phyloP scores from a whole-genome alignment of 371 early-diverging fungal species.

The Nematocida sp. region DNA sequence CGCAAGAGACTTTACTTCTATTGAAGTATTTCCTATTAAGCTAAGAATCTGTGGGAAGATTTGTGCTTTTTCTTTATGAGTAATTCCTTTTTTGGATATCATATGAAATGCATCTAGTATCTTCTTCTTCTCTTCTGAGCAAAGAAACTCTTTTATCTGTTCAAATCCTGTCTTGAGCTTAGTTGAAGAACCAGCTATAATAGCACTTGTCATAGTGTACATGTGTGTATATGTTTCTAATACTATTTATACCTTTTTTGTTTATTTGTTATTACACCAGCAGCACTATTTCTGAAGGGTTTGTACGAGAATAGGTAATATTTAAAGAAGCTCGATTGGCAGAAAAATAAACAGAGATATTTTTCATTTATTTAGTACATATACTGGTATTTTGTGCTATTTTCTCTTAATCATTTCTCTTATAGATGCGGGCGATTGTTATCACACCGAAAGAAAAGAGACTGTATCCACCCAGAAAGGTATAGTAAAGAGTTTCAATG shows the following conservation, averaged over 20 bases:
- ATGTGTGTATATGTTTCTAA: not conserved
- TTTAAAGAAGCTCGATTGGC: too few species aligned
- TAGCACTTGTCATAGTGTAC: slow-evolving; percentile 10
- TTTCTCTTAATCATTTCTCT: too few species aligned
- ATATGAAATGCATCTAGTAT: slow-evolving; percentile 26
- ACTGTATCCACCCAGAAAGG: too few species aligned
- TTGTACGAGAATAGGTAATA: too few species aligned
- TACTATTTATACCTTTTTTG: not conserved
- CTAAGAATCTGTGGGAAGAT: slow-evolving; percentile 47
- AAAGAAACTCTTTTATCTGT: slow-evolving; percentile 20
- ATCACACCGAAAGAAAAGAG: too few species aligned
- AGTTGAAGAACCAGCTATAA: not conserved
- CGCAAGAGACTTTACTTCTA: slow-evolving; percentile 43
- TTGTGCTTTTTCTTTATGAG: slow-evolving; percentile 25
- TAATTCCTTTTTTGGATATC: slow-evolving; percentile 13
- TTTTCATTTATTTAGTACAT: too few species aligned
- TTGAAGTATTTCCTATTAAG: slow-evolving; percentile 4
- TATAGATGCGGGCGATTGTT: too few species aligned
- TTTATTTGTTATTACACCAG: not conserved
- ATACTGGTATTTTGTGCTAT: too few species aligned
- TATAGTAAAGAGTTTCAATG: too few species aligned
- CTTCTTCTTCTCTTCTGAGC: slow-evolving; percentile 15
- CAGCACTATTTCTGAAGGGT: too few species aligned
- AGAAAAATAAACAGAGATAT: too few species aligned
- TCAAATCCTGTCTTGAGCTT: slow-evolving; percentile 12